A percentile compares a stretch with the other conserved stretches of the same genome.
These are phyloP conservation scores for Sclerotinia spermophila DNA, from an alignment of 2,329 filamentous ascomycete species.

Conservation along the genomic window DNA sequence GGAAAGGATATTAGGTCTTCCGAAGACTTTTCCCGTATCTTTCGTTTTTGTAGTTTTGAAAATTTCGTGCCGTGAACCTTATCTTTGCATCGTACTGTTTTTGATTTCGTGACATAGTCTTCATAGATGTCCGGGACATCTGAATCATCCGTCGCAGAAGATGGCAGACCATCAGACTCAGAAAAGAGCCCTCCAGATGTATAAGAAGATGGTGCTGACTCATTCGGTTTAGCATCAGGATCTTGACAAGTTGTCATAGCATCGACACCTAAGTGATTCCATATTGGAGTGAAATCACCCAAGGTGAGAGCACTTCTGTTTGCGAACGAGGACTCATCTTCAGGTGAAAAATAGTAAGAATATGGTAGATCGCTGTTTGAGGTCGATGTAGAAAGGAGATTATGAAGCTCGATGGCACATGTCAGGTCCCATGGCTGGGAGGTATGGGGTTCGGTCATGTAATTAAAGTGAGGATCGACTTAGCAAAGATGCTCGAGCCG, in stretches of 20 bases:
- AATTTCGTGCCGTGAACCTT: neutral
- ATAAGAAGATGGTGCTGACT: constrained; percentile 6
- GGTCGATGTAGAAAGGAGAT: constrained; percentile 5
- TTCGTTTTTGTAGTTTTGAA: neutral
- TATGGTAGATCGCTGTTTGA: neutral
- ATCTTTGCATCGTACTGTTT: constrained; percentile 20
- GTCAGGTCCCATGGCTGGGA: constrained; percentile 19
- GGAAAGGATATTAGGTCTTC: neutral
- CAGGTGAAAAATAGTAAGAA: neutral
- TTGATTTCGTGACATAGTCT: constrained; percentile 5
- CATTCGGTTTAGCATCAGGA: neutral
- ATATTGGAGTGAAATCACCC: constrained; percentile 15
- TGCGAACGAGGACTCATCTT: neutral
- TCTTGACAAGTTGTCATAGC: neutral
- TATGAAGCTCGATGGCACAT: constrained; percentile 18
- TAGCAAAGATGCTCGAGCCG: neutral
- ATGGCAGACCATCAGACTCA: neutral
- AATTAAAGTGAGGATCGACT: neutral
- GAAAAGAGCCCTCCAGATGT: constrained; percentile 3
- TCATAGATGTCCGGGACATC: neutral
- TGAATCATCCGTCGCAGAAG: constrained; percentile 4
- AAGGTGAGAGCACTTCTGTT: neutral
- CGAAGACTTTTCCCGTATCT: neutral
- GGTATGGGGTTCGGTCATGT: constrained; percentile 1
- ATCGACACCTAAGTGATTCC: neutral